A percentile compares a stretch with the other conserved stretches of the same genome.
phyloP scores from a whole-genome alignment of 176 grass and related monocot genomes.

The Bothriochloa decipiens region DNA sequence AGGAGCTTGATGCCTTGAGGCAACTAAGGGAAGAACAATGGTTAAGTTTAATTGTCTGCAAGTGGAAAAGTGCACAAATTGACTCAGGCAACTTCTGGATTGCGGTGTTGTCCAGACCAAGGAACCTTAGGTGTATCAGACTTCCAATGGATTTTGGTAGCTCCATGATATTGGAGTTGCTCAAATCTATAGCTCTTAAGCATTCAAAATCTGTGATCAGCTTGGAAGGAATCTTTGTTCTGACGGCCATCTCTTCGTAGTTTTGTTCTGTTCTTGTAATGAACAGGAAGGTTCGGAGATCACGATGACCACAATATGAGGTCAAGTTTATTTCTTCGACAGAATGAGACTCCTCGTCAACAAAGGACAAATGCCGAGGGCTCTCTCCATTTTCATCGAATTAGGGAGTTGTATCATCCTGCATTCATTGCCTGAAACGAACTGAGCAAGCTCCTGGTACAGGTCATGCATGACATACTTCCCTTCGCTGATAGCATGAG shows the following conservation, averaged over 20 bases:
- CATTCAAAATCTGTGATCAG: constrained; percentile 45
- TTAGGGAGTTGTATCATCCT: constrained; percentile 25
- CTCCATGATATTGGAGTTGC: constrained; percentile 33
- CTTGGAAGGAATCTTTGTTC: constrained; percentile 30
- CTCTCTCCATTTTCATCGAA: constrained; percentile 17
- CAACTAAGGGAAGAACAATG: constrained; percentile 48
- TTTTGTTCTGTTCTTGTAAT: constrained; percentile 39
- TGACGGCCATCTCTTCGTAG: background rate
- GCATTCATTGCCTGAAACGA: constrained; percentile 43
- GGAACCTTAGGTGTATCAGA: constrained; percentile 55
- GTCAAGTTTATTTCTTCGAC: constrained; percentile 1
- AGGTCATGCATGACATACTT: constrained; percentile 59
- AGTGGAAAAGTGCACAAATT: constrained; percentile 47
- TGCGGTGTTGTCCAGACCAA: constrained; percentile 41
- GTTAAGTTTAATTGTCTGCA: constrained; percentile 54
- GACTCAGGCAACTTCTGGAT: constrained; percentile 45
- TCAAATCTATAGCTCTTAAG: constrained; percentile 54
- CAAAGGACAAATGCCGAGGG: constrained; percentile 52
- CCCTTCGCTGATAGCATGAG: background rate
- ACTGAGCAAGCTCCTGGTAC: constrained; percentile 55
- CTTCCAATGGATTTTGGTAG: constrained; percentile 38
- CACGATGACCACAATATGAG: constrained; percentile 28
- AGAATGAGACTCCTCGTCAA: background rate
- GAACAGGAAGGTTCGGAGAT: constrained; percentile 46
- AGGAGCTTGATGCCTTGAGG: constrained; percentile 56